These are phyloP conservation scores for Dipodascus albidus DNA, from an alignment of 805 yeast species.

Conservation along the genomic window DNA sequence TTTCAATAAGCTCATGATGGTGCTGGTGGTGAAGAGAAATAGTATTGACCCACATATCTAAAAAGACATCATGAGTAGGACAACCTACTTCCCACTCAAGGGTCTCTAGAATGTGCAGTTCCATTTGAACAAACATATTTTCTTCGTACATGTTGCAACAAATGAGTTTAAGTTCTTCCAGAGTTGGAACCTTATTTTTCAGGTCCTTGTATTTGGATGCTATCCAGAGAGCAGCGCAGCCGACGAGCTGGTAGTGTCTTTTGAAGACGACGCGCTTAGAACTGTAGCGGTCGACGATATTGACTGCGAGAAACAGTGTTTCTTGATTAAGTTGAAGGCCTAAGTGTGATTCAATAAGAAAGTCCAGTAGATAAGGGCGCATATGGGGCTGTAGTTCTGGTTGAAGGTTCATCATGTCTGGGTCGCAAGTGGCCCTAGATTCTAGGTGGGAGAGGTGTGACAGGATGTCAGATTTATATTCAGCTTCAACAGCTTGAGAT, in stretches of 20 bases:
- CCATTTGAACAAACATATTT: slow-evolving; percentile 63
- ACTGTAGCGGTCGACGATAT: slow-evolving; percentile 82
- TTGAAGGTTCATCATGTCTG: slow-evolving; percentile 66
- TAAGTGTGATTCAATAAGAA: slow-evolving; percentile 53
- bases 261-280: slow-evolving; percentile 73
- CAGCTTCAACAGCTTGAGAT: slow-evolving; percentile 16
- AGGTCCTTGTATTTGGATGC: slow-evolving; percentile 77
- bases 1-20: slow-evolving; percentile 4
- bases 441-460: slow-evolving; percentile 26
- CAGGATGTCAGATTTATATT: slow-evolving; percentile 27
- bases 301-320: slow-evolving; percentile 58
- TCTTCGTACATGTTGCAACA: slow-evolving; percentile 58
- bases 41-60: slow-evolving; percentile 18
- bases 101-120: slow-evolving; percentile 56
- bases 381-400: slow-evolving; percentile 72
- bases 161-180: slow-evolving; percentile 56
- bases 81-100: slow-evolving; percentile 64
- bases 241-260: slow-evolving; percentile 82
- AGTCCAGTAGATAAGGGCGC: slow-evolving; percentile 69
- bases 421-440: slow-evolving; percentile 34
- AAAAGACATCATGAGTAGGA: slow-evolving; percentile 42
- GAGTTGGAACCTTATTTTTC: slow-evolving; percentile 63
- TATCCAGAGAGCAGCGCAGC: slow-evolving; percentile 87
- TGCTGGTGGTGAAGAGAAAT: slow-evolving; percentile 10
- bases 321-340: slow-evolving; percentile 51